These are phyloP conservation scores for Saccharomycopsis hybrid DNA, from an alignment of 1,139 yeast genomes.

Conservation along the genomic window DNA sequence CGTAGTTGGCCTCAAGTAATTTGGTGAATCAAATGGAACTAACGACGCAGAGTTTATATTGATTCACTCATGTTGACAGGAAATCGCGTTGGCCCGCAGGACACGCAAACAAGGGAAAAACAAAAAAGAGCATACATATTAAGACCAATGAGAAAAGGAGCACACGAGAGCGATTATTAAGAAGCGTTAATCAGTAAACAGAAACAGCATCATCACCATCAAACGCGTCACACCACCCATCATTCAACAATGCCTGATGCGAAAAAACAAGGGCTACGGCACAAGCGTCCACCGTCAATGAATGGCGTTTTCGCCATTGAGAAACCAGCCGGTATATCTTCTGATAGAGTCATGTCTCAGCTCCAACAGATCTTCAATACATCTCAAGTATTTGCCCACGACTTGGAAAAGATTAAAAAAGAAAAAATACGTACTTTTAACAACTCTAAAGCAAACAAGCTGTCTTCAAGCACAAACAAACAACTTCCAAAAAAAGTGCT, in stretches of 20 bases:
- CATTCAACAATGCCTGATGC: background rate
- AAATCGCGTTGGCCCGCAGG: too few relatives aligned
- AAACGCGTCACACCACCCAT: background rate
- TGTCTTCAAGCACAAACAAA: constrained; percentile 24
- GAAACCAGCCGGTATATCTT: constrained; percentile 82
- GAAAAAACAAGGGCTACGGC: too few relatives aligned
- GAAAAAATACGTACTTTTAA: constrained; percentile 34
- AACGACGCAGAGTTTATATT: too few relatives aligned
- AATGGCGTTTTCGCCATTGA: background rate
- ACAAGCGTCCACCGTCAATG: background rate
- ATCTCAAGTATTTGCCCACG: constrained; percentile 52
- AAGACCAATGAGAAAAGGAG: too few relatives aligned
- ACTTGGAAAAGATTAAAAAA: constrained; percentile 44
- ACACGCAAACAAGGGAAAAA: too few relatives aligned
- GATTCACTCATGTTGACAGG: too few relatives aligned
- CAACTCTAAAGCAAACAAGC: constrained; percentile 29
- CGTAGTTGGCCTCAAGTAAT: too few relatives aligned
- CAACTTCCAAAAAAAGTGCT: constrained; percentile 38
- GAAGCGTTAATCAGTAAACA: too few relatives aligned
- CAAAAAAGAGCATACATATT: too few relatives aligned
- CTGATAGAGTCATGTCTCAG: constrained; percentile 63
- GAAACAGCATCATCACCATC: background rate
- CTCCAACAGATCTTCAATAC: constrained; percentile 58
- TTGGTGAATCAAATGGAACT: too few relatives aligned
- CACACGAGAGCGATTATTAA: too few relatives aligned